These are phyloP conservation scores for Pachyrhizus erosus DNA, from an alignment of 306 rosid genomes.

Conservation along the genomic window DNA sequence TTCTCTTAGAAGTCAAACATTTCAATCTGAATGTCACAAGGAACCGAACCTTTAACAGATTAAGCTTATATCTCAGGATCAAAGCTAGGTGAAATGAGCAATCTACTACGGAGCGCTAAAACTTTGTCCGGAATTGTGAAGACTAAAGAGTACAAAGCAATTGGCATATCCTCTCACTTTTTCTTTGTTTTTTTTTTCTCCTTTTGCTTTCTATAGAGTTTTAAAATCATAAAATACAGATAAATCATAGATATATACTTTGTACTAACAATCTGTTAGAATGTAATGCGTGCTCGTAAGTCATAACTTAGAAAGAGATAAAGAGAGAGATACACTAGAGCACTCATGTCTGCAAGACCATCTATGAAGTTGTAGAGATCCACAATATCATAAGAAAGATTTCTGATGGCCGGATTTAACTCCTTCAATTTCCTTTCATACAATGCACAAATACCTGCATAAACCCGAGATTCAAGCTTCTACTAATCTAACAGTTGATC, in stretches of 20 bases:
- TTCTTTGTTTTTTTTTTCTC: background rate
- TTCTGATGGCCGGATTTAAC: background rate
- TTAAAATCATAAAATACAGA: background rate
- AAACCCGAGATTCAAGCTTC: background rate
- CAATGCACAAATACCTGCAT: background rate
- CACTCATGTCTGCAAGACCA: slow-evolving; percentile 17
- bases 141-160: background rate
- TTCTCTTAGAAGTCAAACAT: background rate
- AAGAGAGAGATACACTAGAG: background rate
- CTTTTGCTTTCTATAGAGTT: background rate
- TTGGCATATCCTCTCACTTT: background rate
- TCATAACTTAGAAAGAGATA: background rate
- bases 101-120: background rate
- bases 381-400: background rate
- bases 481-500: background rate
- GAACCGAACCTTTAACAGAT: background rate
- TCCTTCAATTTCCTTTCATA: slow-evolving; percentile 10
- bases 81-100: background rate
- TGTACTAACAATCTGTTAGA: background rate
- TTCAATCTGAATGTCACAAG: background rate
- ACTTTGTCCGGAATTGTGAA: background rate
- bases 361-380: slow-evolving; percentile 6
- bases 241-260: background rate
- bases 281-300: background rate
- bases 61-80: background rate